Conservation (phyloP, 192 early-diverging fungal genomes). For the Podila clonocystis region DNA sequence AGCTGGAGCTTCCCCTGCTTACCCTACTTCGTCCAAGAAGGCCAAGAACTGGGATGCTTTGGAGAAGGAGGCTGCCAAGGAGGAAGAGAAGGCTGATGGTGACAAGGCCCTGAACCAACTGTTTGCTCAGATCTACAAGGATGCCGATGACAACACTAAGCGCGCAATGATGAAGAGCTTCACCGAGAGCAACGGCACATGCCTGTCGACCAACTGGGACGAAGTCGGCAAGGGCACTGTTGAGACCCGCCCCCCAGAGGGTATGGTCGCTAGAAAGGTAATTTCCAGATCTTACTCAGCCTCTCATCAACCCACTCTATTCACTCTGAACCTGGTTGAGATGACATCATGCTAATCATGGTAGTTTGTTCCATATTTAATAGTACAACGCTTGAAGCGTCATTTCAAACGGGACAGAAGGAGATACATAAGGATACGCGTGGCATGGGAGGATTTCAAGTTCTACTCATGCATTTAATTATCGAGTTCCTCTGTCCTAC, state of each 20-base stretch:
- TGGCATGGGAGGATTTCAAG: neutral
- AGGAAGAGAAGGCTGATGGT: constrained; percentile 86
- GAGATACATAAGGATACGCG: no score
- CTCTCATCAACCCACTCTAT: neutral
- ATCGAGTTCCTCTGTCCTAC: no score
- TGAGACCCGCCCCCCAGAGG: constrained; percentile 89
- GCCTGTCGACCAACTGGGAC: constrained; percentile 93
- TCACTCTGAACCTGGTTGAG: neutral
- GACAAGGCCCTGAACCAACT: constrained; percentile 90
- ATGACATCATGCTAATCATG: neutral
- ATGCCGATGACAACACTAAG: constrained; percentile 85
- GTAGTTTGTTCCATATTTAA: neutral
- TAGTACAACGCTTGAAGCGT: constrained; percentile 11
- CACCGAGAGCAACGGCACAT: constrained; percentile 92
- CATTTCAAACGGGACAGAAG: no score
- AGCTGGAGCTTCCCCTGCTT: constrained; percentile 18
- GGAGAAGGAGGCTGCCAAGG: constrained; percentile 73
- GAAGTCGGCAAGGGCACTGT: constrained; percentile 86
- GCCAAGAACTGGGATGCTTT: constrained; percentile 84
- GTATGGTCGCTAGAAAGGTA: constrained; percentile 85
- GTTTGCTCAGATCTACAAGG: constrained; percentile 92
- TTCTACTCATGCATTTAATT: no score
- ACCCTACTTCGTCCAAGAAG: constrained; percentile 61
- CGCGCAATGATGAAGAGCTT: constrained; percentile 98
- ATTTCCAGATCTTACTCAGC: neutral